These are phyloP conservation scores for Peziza echinospora DNA, from an alignment of 495 filamentous ascomycete genomes.

Conservation along the genomic window DNA sequence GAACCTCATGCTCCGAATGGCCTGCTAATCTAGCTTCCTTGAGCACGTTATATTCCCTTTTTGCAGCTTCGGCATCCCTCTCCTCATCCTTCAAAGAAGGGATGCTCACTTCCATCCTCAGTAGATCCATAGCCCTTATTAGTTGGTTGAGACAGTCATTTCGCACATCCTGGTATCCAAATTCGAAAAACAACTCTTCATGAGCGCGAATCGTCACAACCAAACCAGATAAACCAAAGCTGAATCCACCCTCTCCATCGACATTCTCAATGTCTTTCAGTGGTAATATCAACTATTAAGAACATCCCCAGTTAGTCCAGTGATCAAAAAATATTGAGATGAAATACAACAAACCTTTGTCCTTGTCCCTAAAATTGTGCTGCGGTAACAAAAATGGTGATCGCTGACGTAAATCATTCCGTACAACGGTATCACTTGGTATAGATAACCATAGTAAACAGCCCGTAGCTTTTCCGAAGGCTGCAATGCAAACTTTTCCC, in stretches of 20 bases:
- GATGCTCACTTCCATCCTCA: constrained; percentile 48
- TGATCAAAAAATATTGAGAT: neutral
- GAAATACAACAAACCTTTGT: constrained; percentile 36
- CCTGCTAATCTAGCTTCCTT: constrained; percentile 51
- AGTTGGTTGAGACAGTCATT: constrained; percentile 79
- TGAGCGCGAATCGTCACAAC: constrained; percentile 83
- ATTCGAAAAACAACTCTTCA: constrained; percentile 95
- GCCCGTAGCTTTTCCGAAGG: constrained; percentile 69
- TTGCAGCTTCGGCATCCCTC: constrained; percentile 52
- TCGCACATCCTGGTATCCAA: constrained; percentile 47
- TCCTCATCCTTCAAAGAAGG: constrained; percentile 46
- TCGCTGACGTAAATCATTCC: constrained; percentile 92
- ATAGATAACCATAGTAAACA: constrained; percentile 70
- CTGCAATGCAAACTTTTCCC: constrained; percentile 73
- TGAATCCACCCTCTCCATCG: constrained; percentile 85
- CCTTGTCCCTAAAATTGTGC: constrained; percentile 66
- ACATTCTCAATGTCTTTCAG: constrained; percentile 85
- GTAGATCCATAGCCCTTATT: constrained; percentile 49
- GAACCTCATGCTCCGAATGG: constrained; percentile 35
- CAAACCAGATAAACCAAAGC: constrained; percentile 76
- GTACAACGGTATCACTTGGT: constrained; percentile 77
- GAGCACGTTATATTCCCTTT: constrained; percentile 60
- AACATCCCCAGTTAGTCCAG: neutral
- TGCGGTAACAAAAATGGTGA: constrained; percentile 82
- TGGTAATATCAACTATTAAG: constrained; percentile 46